Base-by-base conservation (phyloP, 2,329 filamentous ascomycete genomes). In the Trichoderma gracile region DNA sequence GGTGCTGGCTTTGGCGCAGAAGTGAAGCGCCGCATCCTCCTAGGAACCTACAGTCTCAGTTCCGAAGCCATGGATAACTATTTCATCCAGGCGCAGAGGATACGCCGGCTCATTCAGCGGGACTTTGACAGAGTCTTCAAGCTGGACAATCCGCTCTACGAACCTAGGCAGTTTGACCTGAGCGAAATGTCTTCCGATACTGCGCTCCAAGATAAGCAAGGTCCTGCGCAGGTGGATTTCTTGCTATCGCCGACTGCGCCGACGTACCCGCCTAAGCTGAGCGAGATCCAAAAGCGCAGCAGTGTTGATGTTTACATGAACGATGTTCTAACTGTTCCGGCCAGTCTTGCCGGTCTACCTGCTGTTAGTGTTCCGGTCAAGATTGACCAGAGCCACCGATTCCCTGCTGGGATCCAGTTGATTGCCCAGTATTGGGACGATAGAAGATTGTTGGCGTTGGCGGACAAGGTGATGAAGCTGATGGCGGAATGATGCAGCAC, bases 21-120 rank as follows among this genome's bases (percentile, higher is more conserved):
- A 77, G 94, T 97, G 12, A 88, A 89, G 73, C 84, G 92, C 60
- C 87, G 95, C 45, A 96, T 99, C 65, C 78, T 99, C 9, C 84
- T 99, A 0, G 95, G 95, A 17, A 89, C 93, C 0, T 98, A 97
- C 74, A 93, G 89, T 46, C 83, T 99, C 59, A 96, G 92, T 76
- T 93, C 94, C 0, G 87, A 90, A 67, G 93, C 93, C 10, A 95
- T 96, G 73, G 90, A 97, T 75, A 99, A 98, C 75, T 97, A 98
- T 77, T 99, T 99, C 73, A 86, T 97, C 67, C 90, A 97, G 74
- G 95, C 95, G 52, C 95, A 99, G 78, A 89, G 89, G 68, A 86
- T 97, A 45, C 89, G 95, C 1, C 84, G 92, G 62, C 80, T 96
- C 19, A 91, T 99, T 2, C 89, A 95, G 73, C 80, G 81, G 40